Evolutionary conservation across 1,284 basidiomycete genomes (phyloP).

Genomic region (Phenoliferia sp.): DNA sequence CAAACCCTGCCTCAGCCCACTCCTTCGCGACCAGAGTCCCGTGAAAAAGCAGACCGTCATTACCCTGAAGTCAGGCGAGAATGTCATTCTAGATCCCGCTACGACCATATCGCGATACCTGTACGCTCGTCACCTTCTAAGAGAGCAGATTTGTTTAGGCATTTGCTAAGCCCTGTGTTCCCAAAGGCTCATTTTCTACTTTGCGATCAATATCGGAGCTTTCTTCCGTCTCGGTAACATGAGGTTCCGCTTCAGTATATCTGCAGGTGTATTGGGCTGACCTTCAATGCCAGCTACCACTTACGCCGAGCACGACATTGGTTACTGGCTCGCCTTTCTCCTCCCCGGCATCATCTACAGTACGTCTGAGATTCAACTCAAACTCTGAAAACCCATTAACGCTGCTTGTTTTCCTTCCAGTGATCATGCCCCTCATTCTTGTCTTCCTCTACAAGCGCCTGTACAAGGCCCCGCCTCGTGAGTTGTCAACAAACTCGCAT

Average conservation of each 20-base stretch:
- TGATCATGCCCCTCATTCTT: conserved; percentile 59
- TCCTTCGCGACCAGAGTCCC: conserved; percentile 45
- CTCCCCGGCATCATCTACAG: conserved; percentile 45
- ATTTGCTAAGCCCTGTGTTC: background rate
- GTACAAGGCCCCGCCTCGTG: background rate
- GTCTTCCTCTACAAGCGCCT: conserved; percentile 55
- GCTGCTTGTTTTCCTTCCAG: background rate
- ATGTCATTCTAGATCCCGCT: conserved; percentile 44
- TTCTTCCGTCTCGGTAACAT: conserved; percentile 31
- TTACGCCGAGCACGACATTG: conserved; percentile 41
- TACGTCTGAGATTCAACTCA: background rate
- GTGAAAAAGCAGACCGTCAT: conserved; percentile 38
- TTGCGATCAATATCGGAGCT: conserved; percentile 44
- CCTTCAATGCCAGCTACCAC: no score
- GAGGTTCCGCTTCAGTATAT: no score
- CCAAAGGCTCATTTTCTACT: conserved; percentile 15
- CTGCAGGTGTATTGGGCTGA: no score
- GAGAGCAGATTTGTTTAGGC: background rate
- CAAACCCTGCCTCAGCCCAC: conserved; percentile 41
- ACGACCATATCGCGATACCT: conserved; percentile 35
- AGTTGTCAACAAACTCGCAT: no score
- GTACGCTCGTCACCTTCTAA: background rate
- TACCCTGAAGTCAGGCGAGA: conserved; percentile 40
- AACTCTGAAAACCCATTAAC: background rate
- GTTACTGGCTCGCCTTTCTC: conserved; percentile 45